A percentile compares a stretch with the other conserved stretches of the same genome.
These are phyloP conservation scores for Solanum pinnatisectum DNA, from an alignment of 257 asterid species.

Conservation along the genomic window DNA sequence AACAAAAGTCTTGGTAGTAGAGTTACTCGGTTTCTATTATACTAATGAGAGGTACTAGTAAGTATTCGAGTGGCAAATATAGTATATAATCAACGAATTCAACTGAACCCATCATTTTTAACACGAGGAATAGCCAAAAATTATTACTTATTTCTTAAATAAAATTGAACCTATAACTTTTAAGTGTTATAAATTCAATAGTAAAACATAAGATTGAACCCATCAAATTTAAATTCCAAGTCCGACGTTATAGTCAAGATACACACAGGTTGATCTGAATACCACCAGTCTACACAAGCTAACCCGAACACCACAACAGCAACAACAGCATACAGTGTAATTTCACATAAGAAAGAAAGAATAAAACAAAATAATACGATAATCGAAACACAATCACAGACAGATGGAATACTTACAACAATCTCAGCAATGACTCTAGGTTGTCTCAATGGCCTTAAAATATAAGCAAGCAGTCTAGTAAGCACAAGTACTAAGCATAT, in stretches of 20 bases:
- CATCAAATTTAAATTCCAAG: not conserved
- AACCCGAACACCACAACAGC: not conserved
- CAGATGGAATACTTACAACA: slow-evolving; percentile 27
- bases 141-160: not conserved
- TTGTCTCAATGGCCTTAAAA: slow-evolving; percentile 57
- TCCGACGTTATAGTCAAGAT: not conserved
- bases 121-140: not conserved
- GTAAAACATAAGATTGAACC: not conserved
- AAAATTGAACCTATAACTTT: not conserved
- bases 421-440: slow-evolving; percentile 84
- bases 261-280: not conserved
- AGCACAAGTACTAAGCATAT: slow-evolving; percentile 49
- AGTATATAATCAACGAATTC: not conserved
- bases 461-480: slow-evolving; percentile 55
- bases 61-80: not conserved
- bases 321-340: not conserved
- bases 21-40: not conserved
- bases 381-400: not conserved
- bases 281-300: not conserved
- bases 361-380: not conserved
- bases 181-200: not conserved
- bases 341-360: not conserved
- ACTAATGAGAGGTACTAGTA: not conserved
- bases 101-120: not conserved
- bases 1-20: not conserved